Percentiles rank a stretch among this genome's conserved stretches.
Evolutionary conservation across 2,329 filamentous ascomycete species (phyloP).

Genomic region (Talaromyces rugulosus): DNA sequence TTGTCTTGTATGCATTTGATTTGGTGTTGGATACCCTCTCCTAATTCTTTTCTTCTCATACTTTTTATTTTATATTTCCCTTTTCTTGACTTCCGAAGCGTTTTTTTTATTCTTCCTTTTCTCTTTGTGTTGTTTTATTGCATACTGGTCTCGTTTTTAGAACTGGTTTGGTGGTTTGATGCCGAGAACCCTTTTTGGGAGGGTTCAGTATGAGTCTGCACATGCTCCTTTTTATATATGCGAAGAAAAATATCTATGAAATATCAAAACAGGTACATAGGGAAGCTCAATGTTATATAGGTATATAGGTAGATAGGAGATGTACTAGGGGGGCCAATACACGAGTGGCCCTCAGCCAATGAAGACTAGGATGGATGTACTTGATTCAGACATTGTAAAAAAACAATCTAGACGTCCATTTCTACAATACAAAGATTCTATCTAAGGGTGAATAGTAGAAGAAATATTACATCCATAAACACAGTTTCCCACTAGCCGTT

Average conservation of each 20-base stretch:
- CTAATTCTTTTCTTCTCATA: constrained; percentile 25
- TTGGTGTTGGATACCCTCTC: constrained; percentile 15
- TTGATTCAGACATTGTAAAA: not conserved
- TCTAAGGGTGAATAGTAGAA: not conserved
- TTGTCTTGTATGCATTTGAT: constrained; percentile 11
- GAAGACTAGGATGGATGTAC: not conserved
- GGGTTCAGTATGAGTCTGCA: not conserved
- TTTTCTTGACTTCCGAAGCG: not conserved
- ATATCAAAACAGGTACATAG: not conserved
- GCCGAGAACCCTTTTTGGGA: too few species aligned
- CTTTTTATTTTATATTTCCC: constrained; percentile 11
- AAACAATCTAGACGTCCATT: not conserved
- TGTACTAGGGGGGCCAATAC: not conserved
- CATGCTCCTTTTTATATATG: not conserved
- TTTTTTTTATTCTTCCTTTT: not conserved
- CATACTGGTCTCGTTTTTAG: not conserved
- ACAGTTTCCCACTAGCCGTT: constrained; percentile 87
- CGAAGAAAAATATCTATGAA: not conserved
- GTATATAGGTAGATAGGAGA: not conserved
- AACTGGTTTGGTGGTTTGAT: not conserved
- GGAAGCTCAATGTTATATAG: not conserved
- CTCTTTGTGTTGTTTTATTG: not conserved
- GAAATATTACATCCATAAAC: constrained; percentile 69
- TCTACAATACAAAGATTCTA: not conserved
- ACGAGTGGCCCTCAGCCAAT: not conserved